A percentile compares a stretch with the other conserved stretches of the same genome.
Evolutionary conservation across 2,329 filamentous ascomycete species (phyloP).

Genomic region (Madurella fahalii): DNA sequence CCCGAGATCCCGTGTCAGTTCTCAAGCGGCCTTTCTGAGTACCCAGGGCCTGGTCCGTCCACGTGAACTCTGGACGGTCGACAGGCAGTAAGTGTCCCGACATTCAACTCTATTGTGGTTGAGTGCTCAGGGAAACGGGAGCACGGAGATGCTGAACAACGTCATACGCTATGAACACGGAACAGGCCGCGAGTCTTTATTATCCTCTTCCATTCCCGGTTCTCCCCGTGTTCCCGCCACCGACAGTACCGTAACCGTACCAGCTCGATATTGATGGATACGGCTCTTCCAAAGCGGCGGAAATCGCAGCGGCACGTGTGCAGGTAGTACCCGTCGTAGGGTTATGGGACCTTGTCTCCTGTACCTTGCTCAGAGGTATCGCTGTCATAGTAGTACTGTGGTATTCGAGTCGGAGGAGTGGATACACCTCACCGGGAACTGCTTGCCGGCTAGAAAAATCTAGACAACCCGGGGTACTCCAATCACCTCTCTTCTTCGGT

Average conservation of each 20-base stretch:
- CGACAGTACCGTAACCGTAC: background rate
- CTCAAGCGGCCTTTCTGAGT: background rate
- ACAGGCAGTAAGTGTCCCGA: background rate
- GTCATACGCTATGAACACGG: background rate
- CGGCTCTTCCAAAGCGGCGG: background rate
- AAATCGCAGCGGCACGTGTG: background rate
- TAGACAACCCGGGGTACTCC: too few species aligned
- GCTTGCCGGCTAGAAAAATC: too few species aligned
- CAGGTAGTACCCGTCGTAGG: background rate
- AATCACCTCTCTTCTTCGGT: too few species aligned
- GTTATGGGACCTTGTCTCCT: background rate
- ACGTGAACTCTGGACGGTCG: background rate
- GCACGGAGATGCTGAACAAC: background rate
- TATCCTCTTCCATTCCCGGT: too few species aligned
- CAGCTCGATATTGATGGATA: background rate
- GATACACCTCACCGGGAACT: too few species aligned
- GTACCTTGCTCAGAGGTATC: background rate
- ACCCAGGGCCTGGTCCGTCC: background rate
- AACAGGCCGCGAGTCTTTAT: too few species aligned
- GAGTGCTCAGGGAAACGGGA: background rate
- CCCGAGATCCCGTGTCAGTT: background rate
- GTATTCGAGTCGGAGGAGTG: background rate
- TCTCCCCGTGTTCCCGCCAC: too few species aligned
- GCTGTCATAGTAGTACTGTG: background rate
- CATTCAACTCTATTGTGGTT: background rate